These are phyloP conservation scores for Chlorella sp. DNA, from an alignment of 139 green algal species.

Conservation along the genomic window DNA sequence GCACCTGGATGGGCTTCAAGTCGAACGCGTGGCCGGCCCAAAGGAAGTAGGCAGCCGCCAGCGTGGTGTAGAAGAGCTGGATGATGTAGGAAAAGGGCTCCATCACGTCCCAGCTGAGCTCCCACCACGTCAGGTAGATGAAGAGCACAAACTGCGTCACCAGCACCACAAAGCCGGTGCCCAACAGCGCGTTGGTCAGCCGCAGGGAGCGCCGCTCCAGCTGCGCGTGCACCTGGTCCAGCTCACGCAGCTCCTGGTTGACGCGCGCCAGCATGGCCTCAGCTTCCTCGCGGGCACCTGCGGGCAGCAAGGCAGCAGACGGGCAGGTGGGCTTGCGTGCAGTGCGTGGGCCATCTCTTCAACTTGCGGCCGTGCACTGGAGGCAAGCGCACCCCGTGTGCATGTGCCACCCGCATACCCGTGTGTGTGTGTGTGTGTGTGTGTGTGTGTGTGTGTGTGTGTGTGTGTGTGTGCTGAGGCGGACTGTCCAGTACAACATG, in stretches of 20 bases:
- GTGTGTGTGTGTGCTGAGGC: too few relatives aligned
- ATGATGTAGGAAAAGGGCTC: too few relatives aligned
- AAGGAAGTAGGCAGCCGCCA: too few relatives aligned
- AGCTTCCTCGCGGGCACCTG: constrained; percentile 6
- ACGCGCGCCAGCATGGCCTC: not conserved
- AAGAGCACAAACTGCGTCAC: constrained; percentile 21
- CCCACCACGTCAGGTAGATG: constrained; percentile 24
- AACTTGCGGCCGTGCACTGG: not conserved
- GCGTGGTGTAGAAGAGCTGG: too few relatives aligned
- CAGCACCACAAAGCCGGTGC: not conserved
- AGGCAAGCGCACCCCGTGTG: not conserved
- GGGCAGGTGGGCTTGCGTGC: not conserved
- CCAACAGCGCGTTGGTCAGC: constrained; percentile 3
- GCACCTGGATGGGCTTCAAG: too few relatives aligned
- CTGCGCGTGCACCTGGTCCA: constrained; percentile 14
- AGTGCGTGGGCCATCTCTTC: not conserved
- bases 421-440: too few relatives aligned
- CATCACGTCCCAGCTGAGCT: too few relatives aligned
- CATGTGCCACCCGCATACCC: too few relatives aligned
- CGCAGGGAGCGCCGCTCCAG: constrained; percentile 6
- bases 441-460: too few relatives aligned
- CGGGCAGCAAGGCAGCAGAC: not conserved
- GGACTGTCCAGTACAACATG: too few relatives aligned
- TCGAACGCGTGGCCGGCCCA: too few relatives aligned
- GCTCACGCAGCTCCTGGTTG: constrained; percentile 11